Evolutionary conservation across 352 stramenopile species (phyloP).

Genomic region (Pythium scleroteichum): DNA sequence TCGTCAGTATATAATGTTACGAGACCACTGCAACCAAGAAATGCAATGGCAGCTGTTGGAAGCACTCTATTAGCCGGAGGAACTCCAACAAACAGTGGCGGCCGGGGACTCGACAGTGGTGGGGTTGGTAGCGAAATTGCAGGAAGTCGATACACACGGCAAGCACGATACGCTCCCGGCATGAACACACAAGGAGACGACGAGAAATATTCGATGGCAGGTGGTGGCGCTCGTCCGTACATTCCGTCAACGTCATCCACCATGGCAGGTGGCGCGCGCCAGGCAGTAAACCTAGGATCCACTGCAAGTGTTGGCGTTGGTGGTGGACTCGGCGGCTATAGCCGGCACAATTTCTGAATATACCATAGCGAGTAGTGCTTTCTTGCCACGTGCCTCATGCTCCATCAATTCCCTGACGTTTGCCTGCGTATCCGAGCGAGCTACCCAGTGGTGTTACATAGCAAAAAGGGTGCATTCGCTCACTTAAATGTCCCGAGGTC

Average conservation of each 20-base stretch:
- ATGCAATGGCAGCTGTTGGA: slow-evolving; percentile 67
- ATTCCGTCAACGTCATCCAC: slow-evolving; percentile 32
- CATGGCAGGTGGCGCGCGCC: slow-evolving; percentile 15
- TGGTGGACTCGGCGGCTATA: slow-evolving; percentile 60
- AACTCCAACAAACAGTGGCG: slow-evolving; percentile 46
- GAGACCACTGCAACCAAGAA: slow-evolving; percentile 49
- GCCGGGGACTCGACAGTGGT: slow-evolving; percentile 49
- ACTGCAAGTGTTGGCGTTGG: slow-evolving; percentile 54
- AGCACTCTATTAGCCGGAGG: slow-evolving; percentile 64
- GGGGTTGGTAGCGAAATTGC: slow-evolving; percentile 42
- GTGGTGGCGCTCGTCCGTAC: slow-evolving; percentile 50
- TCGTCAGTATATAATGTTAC: slow-evolving; percentile 39
- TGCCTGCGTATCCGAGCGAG: too few relatives aligned
- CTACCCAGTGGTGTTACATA: neutral
- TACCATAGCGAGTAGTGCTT: slow-evolving; percentile 3
- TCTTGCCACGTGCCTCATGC: too few relatives aligned
- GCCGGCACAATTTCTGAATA: slow-evolving; percentile 76
- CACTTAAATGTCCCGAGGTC: neutral
- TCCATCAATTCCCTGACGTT: too few relatives aligned
- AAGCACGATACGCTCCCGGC: slow-evolving; percentile 76
- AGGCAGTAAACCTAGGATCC: slow-evolving; percentile 22
- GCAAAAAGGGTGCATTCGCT: slow-evolving; percentile 1
- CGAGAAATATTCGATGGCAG: slow-evolving; percentile 56
- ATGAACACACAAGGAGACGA: slow-evolving; percentile 56
- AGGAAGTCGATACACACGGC: slow-evolving; percentile 74